Evolutionary conservation across 257 asterid species (phyloP), one percentile per base, ranked within the genome.

Genomic region (Salvia splendens): DNA sequence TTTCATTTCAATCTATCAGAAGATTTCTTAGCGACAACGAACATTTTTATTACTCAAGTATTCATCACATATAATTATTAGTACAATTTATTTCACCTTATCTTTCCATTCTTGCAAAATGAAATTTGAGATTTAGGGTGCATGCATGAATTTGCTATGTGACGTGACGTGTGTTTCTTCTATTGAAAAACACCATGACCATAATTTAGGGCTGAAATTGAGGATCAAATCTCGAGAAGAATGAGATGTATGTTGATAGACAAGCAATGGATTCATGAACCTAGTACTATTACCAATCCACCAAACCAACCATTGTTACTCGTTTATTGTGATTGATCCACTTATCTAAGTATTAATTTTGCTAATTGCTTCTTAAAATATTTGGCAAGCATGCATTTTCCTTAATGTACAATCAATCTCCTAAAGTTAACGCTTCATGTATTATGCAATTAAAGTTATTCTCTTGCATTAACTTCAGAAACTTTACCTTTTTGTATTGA

Each of bases 251-350:
- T 15, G 32, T 50, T 50, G 30, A 49, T 49, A 6, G 28, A 6
- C 32, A 16, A 50, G 8, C 35, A 32, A 32, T 36, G 60, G 38
- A 45, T 69, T 68, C 74, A 58, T 69, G 67, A 69, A 69, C 68
- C 45, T 59, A 6, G 17, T 51, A 8, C 41, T 33, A 33, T 5
- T 33, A 33, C 33, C 5, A 50, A 50, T 50, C 11, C 8, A 50
- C 8, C 8, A 12, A 12, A 2, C 51, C 16, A 12, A 12, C 20
- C 8, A 12, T n/a, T 30, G 56, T 50, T 11, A 20, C 68, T 63
- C 28, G 45, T 24, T 45, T 63, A 28, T 28, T 28, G 56, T 46
- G 38, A 11, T 17, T 67, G 53, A 2, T 41, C 42, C 48, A 30
- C 8, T 24, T 52, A 67, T 64, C 43, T 24, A 24, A 38, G 42